Evolutionary conservation across 768 basidiomycete genomes (phyloP).

Genomic region (Lactarius psammicola): DNA sequence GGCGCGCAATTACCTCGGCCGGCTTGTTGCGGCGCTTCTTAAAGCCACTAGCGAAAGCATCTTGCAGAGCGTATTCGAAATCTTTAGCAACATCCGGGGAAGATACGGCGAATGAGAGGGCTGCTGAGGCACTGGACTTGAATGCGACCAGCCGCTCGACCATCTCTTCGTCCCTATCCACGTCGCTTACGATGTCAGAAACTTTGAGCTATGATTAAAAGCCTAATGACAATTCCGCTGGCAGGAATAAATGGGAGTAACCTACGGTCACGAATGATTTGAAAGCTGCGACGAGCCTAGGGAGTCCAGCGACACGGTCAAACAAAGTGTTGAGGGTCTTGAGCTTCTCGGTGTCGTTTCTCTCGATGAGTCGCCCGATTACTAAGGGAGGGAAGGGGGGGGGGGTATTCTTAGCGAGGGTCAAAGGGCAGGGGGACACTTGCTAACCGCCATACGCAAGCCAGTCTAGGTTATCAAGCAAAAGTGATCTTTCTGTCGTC

Average conservation of each 20-base stretch:
- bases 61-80: slow-evolving; percentile 64
- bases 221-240: neutral
- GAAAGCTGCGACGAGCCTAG: slow-evolving; percentile 59
- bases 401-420: neutral
- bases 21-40: slow-evolving; percentile 76
- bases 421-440: too few relatives aligned
- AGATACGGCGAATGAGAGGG: slow-evolving; percentile 53
- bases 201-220: slow-evolving; percentile 49
- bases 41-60: slow-evolving; percentile 75
- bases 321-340: slow-evolving; percentile 61
- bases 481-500: slow-evolving; percentile 52
- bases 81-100: slow-evolving; percentile 39
- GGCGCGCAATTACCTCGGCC: slow-evolving; percentile 90
- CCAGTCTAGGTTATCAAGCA: slow-evolving; percentile 46
- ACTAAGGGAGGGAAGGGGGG: slow-evolving; percentile 41
- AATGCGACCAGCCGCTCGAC: slow-evolving; percentile 67
- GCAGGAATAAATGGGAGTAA: neutral
- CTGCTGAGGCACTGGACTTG: slow-evolving; percentile 55
- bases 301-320: slow-evolving; percentile 51
- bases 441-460: slow-evolving; percentile 41
- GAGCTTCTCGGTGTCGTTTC: slow-evolving; percentile 45
- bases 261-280: slow-evolving; percentile 57
- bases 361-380: slow-evolving; percentile 51
- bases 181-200: slow-evolving; percentile 62
- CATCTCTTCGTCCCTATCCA: slow-evolving; percentile 69